Evolutionary conservation across 441 rosid genomes (phyloP).

Genomic region (Adansonia gregorii): DNA sequence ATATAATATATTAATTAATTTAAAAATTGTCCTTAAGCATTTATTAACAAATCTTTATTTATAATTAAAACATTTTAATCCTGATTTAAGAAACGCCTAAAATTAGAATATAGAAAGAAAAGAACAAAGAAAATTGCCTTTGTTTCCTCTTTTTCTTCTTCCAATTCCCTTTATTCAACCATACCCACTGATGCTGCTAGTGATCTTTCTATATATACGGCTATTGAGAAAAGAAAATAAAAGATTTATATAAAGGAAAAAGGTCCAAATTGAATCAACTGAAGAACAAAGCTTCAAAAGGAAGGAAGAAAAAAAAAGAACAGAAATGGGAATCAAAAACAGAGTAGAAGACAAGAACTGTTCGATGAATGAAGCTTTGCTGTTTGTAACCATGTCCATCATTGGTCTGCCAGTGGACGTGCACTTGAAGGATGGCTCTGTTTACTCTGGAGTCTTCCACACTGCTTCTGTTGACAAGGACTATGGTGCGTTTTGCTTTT

Average conservation of each 20-base stretch:
- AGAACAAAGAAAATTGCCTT: not conserved
- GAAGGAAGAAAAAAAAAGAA: not conserved
- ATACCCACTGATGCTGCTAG: not conserved
- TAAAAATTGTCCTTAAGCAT: not conserved
- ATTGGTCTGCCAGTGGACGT: conserved; percentile 81
- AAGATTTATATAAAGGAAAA: not conserved
- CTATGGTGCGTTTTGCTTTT: conserved; percentile 39
- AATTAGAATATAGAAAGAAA: conserved; percentile 1
- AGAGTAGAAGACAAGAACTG: conserved; percentile 47
- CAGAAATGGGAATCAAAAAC: conserved; percentile 58
- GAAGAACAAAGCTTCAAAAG: not conserved
- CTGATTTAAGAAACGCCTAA: conserved; percentile 6
- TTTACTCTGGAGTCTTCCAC: conserved; percentile 72
- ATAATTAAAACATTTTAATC: not conserved
- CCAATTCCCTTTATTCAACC: not conserved
- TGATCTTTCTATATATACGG: conserved; percentile 23
- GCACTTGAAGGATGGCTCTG: conserved; percentile 74
- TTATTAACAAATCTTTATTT: not conserved
- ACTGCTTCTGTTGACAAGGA: conserved; percentile 71
- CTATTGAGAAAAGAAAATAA: not conserved
- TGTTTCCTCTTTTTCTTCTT: not conserved
- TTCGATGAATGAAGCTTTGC: conserved; percentile 54
- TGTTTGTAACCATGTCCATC: conserved; percentile 69
- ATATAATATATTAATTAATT: no score
- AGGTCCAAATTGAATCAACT: not conserved